phyloP scores from a whole-genome alignment of 345 rosid species.

The Draba incana region DNA sequence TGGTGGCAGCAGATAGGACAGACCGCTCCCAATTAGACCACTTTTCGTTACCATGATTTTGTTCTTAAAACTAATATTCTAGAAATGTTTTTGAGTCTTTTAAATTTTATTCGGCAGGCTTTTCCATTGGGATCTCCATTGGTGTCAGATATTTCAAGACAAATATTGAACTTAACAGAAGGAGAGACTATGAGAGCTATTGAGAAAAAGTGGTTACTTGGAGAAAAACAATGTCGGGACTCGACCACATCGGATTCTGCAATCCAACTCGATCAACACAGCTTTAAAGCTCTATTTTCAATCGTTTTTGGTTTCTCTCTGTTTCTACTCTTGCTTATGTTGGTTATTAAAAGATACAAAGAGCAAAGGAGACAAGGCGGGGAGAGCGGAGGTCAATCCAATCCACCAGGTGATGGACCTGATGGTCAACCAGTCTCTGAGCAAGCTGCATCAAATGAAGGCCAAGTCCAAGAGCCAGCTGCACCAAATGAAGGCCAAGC shows the following conservation, averaged over 20 bases:
- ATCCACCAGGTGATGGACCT: not conserved
- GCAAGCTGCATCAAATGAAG: no score
- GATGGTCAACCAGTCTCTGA: no score
- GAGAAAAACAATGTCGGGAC: conserved; percentile 31
- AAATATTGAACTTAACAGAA: conserved; percentile 46
- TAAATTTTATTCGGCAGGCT: conserved; percentile 33
- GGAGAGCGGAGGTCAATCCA: not conserved
- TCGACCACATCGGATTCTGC: conserved; percentile 35
- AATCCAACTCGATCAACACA: conserved; percentile 44
- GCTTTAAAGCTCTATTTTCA: conserved; percentile 53
- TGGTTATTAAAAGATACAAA: not conserved
- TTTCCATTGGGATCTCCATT: conserved; percentile 54
- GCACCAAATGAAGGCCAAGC: conserved; percentile 1
- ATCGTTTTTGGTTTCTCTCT: conserved; percentile 46
- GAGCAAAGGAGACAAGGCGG: not conserved
- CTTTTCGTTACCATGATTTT: no score
- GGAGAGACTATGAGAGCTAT: conserved; percentile 45
- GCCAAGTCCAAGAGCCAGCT: no score
- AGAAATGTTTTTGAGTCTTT: not conserved
- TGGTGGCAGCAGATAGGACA: no score
- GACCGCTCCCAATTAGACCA: no score
- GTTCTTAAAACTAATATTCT: not conserved
- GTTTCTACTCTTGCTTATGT: conserved; percentile 25
- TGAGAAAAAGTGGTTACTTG: conserved; percentile 41
- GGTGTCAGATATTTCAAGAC: conserved; percentile 52